phyloP scores from a whole-genome alignment of 805 yeast species.

The Sugiyamaella smithiae region DNA sequence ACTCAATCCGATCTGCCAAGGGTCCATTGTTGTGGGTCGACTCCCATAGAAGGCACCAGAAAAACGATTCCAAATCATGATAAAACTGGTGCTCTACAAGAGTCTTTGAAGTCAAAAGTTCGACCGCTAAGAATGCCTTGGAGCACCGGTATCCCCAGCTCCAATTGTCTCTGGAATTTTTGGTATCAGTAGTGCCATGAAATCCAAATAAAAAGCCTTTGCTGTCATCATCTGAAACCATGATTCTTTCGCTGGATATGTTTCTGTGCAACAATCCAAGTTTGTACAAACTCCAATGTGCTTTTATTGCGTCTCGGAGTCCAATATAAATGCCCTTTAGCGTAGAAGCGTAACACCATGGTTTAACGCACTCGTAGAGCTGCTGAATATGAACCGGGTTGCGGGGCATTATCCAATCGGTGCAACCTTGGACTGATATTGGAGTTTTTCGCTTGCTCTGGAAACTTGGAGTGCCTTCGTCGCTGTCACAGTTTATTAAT shows the following conservation, averaged over 20 bases:
- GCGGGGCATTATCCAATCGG: background rate
- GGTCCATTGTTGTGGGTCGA: conserved; percentile 9
- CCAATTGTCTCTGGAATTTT: background rate
- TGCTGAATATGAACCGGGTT: conserved; percentile 9
- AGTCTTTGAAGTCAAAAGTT: background rate
- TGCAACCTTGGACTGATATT: background rate
- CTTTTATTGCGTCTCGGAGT: conserved; percentile 7
- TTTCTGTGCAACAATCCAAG: conserved; percentile 9
- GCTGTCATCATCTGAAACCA: conserved; percentile 4
- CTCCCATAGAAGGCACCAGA: conserved; percentile 11
- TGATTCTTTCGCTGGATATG: conserved; percentile 3
- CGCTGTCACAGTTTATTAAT: conserved; percentile 1
- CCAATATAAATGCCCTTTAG: conserved; percentile 6
- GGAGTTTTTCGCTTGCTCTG: conserved; percentile 2
- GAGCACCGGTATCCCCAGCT: conserved; percentile 2
- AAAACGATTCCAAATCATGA: conserved; percentile 12
- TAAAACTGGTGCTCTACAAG: conserved; percentile 6
- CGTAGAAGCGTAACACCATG: conserved; percentile 3
- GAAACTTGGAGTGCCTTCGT: background rate
- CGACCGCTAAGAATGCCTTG: conserved; percentile 9
- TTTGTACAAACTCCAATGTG: background rate
- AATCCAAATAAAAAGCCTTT: conserved; percentile 6
- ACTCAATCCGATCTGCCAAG: background rate
- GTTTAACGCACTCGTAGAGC: conserved; percentile 6
- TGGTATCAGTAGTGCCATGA: conserved; percentile 2